Evolutionary conservation across 495 filamentous ascomycete genomes (phyloP), one percentile per base, ranked within the genome.

Genomic region (Usnea hakonensis): DNA sequence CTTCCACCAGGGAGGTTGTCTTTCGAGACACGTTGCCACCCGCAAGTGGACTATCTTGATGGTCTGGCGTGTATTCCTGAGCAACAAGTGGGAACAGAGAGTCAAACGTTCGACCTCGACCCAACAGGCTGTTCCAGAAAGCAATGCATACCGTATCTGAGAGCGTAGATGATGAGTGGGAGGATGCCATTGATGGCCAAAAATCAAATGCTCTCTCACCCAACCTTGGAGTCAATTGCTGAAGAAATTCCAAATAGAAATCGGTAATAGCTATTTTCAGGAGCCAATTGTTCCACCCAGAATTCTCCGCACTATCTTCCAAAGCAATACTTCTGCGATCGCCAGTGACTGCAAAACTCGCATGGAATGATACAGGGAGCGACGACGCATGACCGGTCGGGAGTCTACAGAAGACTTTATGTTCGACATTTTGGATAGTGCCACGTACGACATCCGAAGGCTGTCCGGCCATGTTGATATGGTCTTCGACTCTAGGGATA

Each of bases 251-350:
- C 32, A 77, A 52, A 61, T 77, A 78, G 16, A 78, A 58, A 1
- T 64, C 55, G 23, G 74, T n/a, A n/a, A 70, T 14, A 78, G 53
- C 17, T 58, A 61, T 11, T 63, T 40, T 53, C 7, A 77, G 67
- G 30, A 78, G 71, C 72, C 75, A 76, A n/a, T 38, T 44, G 33
- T 78, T 78, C 76, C 76, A 78, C 23, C 40, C 55, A 7, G 70
- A 65, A 36, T 43, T 37, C 19, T 44, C 28, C 14, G 66, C 48
- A 58, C 63, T 26, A 17, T 74, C 68, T 26, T 70, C 72, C 11
- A 72, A 64, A 9, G 65, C 61, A 0, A 74, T 65, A 1, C 67
- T 69, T 52, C 65, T 68, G 32, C 76, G 67, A 54, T 78, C 74
- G n/a, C 76, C 67, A n/a, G 68, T 68, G 13, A 74, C 58, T 26